Conservation (phyloP, 1,284 basidiomycete genomes). For the Cutaneotrichosporon arboriforme region DNA sequence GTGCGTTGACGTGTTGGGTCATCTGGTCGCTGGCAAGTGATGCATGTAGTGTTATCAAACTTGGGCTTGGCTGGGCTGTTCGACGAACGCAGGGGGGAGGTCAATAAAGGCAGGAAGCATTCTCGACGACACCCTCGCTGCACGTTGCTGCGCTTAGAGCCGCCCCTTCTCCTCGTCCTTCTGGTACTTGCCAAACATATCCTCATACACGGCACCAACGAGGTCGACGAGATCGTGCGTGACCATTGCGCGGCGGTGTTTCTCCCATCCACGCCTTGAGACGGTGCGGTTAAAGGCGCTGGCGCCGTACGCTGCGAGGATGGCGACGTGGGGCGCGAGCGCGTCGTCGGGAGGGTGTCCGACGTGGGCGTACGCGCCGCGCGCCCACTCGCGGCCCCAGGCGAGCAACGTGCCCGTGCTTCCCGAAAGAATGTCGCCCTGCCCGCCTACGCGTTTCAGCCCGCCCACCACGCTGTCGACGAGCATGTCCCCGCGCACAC, state of each 20-base stretch:
- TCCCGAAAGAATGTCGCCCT: conserved; percentile 89
- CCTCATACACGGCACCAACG: conserved; percentile 66
- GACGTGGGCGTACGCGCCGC: conserved; percentile 59
- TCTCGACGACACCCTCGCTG: too few species aligned
- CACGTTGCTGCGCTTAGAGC: background rate
- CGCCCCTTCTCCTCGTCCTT: conserved; percentile 5
- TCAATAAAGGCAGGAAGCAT: too few species aligned
- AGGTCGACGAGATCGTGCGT: conserved; percentile 83
- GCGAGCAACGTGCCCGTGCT: conserved; percentile 81
- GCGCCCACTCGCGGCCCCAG: conserved; percentile 88
- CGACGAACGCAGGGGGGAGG: too few species aligned
- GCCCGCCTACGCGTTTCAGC: conserved; percentile 87
- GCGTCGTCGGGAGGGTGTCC: conserved; percentile 54
- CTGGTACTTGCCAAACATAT: conserved; percentile 57
- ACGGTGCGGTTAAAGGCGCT: conserved; percentile 81
- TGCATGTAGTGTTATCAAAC: too few species aligned
- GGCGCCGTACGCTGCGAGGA: conserved; percentile 81
- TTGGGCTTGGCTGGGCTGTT: too few species aligned
- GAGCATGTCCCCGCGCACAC: conserved; percentile 18
- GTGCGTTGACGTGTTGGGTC: background rate
- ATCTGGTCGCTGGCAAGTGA: background rate
- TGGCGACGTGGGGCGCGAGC: conserved; percentile 58
- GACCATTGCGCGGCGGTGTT: conserved; percentile 73
- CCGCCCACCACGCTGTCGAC: conserved; percentile 56
- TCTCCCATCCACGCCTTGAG: conserved; percentile 67